Evolutionary conservation across 768 basidiomycete genomes (phyloP), one percentile per base, ranked within the genome.

Genomic region (Pleurotus salmoneostramineus): DNA sequence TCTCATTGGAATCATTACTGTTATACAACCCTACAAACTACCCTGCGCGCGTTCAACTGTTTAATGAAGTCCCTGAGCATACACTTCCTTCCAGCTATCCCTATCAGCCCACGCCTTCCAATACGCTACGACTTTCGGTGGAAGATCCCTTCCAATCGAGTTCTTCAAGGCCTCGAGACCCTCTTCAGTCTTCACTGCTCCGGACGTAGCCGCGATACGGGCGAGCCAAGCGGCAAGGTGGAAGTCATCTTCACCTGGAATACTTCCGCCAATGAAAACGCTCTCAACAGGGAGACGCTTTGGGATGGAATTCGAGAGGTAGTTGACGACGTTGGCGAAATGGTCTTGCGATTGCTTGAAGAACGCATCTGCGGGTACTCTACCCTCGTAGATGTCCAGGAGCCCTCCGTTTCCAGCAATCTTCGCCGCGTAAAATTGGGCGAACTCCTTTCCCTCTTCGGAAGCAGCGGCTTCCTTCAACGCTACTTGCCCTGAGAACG

Each of bases 171-270:
- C 66, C 31, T 62, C 64, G 42, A 74, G 51, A 3, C 75, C 78
- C 8, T 77, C 73, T 17, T 71, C 72, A 31, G 69, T 70, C 10
- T 66, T 65, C 14, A 65, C 68, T 27, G 70, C 77, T 0, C 79
- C 79, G 1, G 65, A 56, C 4, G 78, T 61, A 17, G 69, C 68
- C 8, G 72, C 72, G 27, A 83, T 74, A 33, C 79, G 76, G 27
- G 80, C 76, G 33, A 84, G 67, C 83, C 80, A 85, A 6, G 74
- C 79, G 5, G 60, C 78, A 43, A 84, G 68, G 66, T 83, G 82
- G 70, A 79, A 82, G 63, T 83, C 84, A 56, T 80, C 81, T 63
- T 82, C 80, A 6, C 81, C 76, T 0, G 81, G 80, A 42, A 54
- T 61, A 3, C 66, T 72, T 6, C 81, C 83, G 15, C 75, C 77